Evolutionary conservation across 306 rosid species (phyloP).

Genomic region (Ammopiptanthus mongolicus): DNA sequence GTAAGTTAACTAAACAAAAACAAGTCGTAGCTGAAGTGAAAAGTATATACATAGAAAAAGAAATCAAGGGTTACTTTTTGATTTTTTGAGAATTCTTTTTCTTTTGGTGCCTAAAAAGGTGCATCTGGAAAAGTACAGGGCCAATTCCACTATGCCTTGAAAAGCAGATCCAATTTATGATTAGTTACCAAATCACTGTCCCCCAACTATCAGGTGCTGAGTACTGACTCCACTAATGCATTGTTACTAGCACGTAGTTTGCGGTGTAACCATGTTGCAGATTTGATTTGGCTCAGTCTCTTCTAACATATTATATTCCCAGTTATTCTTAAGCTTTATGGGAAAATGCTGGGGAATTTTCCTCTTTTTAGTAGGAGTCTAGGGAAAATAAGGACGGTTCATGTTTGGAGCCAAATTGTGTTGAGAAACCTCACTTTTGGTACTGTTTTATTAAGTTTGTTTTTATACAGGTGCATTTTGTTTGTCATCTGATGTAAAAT

Average conservation of each 20-base stretch:
- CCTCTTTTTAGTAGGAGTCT: neutral
- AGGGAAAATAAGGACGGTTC: neutral
- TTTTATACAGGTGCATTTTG: neutral
- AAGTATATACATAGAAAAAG: slow-evolving; percentile 11
- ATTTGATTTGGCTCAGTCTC: neutral
- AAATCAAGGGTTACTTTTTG: slow-evolving; percentile 22
- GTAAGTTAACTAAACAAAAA: slow-evolving; percentile 6
- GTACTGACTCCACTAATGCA: neutral
- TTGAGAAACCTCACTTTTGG: neutral
- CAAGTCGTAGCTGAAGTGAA: slow-evolving; percentile 5
- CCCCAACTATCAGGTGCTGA: neutral
- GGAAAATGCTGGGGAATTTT: neutral
- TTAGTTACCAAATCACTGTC: neutral
- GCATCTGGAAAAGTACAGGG: slow-evolving; percentile 25
- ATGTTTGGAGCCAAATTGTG: neutral
- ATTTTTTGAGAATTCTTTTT: neutral
- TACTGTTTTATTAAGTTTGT: slow-evolving; percentile 1
- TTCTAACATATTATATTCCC: neutral
- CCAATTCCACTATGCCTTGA: neutral
- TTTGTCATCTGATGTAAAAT: slow-evolving; percentile 4
- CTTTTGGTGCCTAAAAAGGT: slow-evolving; percentile 19
- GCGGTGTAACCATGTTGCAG: neutral
- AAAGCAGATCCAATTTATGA: slow-evolving; percentile 19
- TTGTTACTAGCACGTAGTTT: neutral
- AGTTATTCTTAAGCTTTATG: neutral